phyloP scores from a whole-genome alignment of 75 land plant species.

The Gnetum montanum region DNA sequence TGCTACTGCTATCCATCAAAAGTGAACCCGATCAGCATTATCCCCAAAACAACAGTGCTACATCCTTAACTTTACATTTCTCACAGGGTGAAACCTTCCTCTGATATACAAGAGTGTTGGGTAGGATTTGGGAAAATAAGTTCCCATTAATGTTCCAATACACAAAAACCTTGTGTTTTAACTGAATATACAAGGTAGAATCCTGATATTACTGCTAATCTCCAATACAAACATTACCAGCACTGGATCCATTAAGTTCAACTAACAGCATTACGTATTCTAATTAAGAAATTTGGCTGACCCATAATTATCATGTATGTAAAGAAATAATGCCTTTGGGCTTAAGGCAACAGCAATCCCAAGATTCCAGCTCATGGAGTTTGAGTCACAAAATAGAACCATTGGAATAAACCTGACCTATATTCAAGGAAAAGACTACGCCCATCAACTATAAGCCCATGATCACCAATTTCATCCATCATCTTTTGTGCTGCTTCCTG shows the following conservation, averaged over 20 bases:
- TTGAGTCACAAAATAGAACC: background rate
- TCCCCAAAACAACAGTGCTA: background rate
- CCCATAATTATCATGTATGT: too few relatives aligned
- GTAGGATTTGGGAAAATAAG: too few relatives aligned
- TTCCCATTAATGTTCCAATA: too few relatives aligned
- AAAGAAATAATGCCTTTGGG: too few relatives aligned
- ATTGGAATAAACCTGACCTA: conserved; percentile 20
- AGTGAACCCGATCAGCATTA: conserved; percentile 1
- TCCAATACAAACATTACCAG: too few relatives aligned
- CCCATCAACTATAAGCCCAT: conserved; percentile 36
- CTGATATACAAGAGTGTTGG: too few relatives aligned
- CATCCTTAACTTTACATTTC: background rate
- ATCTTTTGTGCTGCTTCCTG: conserved; percentile 48
- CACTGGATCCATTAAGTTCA: background rate
- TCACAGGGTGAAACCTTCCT: background rate
- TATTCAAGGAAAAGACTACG: conserved; percentile 35
- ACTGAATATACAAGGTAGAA: too few relatives aligned
- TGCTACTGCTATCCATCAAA: conserved; percentile 32
- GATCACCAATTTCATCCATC: conserved; percentile 34
- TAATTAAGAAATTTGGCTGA: too few relatives aligned
- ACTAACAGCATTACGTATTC: too few relatives aligned
- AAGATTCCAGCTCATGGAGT: background rate
- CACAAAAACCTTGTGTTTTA: too few relatives aligned
- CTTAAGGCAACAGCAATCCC: background rate
- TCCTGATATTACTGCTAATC: too few relatives aligned